Evolutionary conservation across 148 eudicot species (phyloP).

Genomic region (Cornus suecica): DNA sequence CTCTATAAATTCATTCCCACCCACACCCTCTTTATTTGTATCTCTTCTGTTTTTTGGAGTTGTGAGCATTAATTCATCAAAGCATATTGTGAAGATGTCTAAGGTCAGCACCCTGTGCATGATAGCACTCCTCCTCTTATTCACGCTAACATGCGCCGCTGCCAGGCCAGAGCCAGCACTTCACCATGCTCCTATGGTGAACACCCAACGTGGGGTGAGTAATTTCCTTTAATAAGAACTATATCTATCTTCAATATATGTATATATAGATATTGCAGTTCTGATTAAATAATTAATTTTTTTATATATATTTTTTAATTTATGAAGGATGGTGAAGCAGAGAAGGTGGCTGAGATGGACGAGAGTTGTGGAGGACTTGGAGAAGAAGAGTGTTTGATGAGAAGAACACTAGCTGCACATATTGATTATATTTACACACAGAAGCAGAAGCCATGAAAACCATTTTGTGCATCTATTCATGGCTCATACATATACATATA

Average conservation of each 20-base stretch:
- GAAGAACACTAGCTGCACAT: constrained; percentile 33
- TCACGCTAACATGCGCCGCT: constrained; percentile 8
- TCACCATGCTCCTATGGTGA: constrained; percentile 20
- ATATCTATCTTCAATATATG: background rate
- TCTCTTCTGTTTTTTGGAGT: no score
- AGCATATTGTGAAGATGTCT: constrained; percentile 22
- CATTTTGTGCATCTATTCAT: background rate
- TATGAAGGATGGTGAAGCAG: constrained; percentile 2
- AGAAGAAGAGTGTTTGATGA: constrained; percentile 44
- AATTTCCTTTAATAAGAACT: background rate
- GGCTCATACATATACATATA: background rate
- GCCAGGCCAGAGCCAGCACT: constrained; percentile 30
- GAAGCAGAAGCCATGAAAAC: constrained; percentile 23
- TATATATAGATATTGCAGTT: background rate
- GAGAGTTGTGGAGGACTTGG: constrained; percentile 26
- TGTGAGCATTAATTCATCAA: no score
- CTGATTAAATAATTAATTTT: background rate
- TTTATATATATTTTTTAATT: background rate
- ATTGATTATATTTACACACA: constrained; percentile 48
- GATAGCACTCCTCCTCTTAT: constrained; percentile 24
- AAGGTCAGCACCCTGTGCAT: constrained; percentile 25
- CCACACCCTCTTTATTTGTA: no score
- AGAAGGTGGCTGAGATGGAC: constrained; percentile 8
- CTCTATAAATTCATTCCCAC: no score
- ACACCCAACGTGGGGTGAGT: constrained; percentile 22